phyloP scores from a whole-genome alignment of 495 filamentous ascomycete genomes.

The Barbatosphaeria neglecta region DNA sequence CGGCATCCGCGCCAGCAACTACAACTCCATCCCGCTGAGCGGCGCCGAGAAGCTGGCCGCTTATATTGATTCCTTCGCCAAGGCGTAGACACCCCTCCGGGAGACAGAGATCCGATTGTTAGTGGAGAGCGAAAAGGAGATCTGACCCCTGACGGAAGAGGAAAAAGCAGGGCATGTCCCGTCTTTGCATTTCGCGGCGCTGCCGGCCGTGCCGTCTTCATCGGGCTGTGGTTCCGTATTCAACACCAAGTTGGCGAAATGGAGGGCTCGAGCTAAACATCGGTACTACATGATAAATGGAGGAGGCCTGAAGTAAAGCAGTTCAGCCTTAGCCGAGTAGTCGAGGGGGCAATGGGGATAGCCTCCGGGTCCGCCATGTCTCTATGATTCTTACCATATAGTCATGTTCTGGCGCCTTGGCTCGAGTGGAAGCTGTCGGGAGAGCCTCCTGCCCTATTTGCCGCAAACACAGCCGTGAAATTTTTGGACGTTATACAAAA shows the following conservation, averaged over 20 bases:
- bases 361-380: too few relatives aligned
- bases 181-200: background rate
- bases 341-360: too few relatives aligned
- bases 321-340: background rate
- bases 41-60: conserved; percentile 47
- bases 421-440: too few relatives aligned
- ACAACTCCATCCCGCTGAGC: conserved; percentile 50
- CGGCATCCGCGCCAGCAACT: conserved; percentile 53
- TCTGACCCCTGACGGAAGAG: too few relatives aligned
- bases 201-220: background rate
- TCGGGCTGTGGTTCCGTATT: background rate
- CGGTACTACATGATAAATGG: too few relatives aligned
- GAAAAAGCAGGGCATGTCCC: background rate
- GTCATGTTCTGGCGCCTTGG: too few relatives aligned
- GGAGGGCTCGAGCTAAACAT: background rate
- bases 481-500: too few relatives aligned
- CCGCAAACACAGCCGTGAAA: too few relatives aligned
- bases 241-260: background rate
- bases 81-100: conserved; percentile 12
- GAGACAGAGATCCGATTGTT: background rate
- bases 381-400: too few relatives aligned
- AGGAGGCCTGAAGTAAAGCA: too few relatives aligned
- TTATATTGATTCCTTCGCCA: conserved; percentile 48
- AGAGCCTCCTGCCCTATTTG: too few relatives aligned
- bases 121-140: too few relatives aligned